phyloP scores from a whole-genome alignment of 2,329 filamentous ascomycete genomes.

The Penicillium sp. region DNA sequence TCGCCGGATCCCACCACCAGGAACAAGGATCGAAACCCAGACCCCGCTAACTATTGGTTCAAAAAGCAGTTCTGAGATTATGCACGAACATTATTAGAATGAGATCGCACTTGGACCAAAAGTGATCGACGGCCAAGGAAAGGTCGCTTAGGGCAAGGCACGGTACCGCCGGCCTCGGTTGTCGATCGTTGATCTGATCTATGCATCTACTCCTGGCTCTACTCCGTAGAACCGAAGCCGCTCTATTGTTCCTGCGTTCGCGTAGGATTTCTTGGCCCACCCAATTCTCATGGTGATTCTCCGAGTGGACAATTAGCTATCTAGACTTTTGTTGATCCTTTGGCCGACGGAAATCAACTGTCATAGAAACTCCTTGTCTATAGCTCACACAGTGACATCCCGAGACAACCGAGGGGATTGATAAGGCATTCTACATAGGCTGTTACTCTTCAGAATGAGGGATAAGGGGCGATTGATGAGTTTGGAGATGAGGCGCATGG shows the following conservation, averaged over 20 bases:
- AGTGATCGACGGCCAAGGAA: conserved; percentile 19
- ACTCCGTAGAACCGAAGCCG: neutral
- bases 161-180: conserved; percentile 2
- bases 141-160: conserved; percentile 16
- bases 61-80: conserved; percentile 2
- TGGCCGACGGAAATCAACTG: neutral
- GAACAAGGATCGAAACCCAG: conserved; percentile 1
- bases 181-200: conserved; percentile 3
- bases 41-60: conserved; percentile 12
- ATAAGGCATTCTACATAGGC: conserved; percentile 6
- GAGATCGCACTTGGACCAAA: conserved; percentile 9
- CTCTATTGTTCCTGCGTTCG: conserved; percentile 7
- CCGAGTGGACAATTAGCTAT: conserved; percentile 14
- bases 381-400: conserved; percentile 5
- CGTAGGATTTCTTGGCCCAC: neutral
- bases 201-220: neutral
- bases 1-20: conserved; percentile 4
- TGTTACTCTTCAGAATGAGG: neutral
- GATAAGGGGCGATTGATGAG: neutral
- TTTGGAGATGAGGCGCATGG: neutral
- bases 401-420: neutral
- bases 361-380: conserved; percentile 5
- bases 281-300: neutral
- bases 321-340: conserved; percentile 21
- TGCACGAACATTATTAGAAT: neutral